Conservation (phyloP, 179 eudicot genomes). For the Actinidia chinensis region DNA sequence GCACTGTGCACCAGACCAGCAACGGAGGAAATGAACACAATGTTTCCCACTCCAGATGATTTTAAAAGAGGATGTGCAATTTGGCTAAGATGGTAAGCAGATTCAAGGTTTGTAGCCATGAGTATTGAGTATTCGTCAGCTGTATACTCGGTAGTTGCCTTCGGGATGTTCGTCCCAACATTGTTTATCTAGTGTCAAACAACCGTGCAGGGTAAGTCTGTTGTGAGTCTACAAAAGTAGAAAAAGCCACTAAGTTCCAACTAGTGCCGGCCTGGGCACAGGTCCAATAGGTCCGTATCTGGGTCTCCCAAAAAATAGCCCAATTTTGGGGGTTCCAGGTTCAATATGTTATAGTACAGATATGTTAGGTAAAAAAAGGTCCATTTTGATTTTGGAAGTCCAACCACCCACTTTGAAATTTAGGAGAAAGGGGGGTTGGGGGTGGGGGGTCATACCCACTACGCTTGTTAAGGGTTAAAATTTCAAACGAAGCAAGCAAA, state of each 20-base stretch:
- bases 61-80: constrained; percentile 73
- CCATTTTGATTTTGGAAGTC: too few relatives aligned
- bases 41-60: constrained; percentile 62
- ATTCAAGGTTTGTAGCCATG: constrained; percentile 71
- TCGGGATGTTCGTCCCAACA: constrained; percentile 69
- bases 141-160: constrained; percentile 51
- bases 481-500: too few relatives aligned
- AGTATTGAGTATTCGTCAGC: constrained; percentile 56
- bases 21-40: constrained; percentile 80
- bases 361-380: too few relatives aligned
- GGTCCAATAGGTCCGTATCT: too few relatives aligned
- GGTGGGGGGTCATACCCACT: too few relatives aligned
- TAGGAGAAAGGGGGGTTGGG: too few relatives aligned
- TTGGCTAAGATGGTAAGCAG: constrained; percentile 76
- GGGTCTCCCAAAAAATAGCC: too few relatives aligned
- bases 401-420: too few relatives aligned
- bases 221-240: not conserved
- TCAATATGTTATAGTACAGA: not conserved
- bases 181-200: constrained; percentile 55
- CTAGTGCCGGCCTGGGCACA: too few relatives aligned
- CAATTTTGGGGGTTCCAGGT: too few relatives aligned
- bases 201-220: not conserved
- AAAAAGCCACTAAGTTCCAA: not conserved
- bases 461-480: too few relatives aligned
- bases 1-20: constrained; percentile 52